Base-by-base conservation (phyloP, 768 basidiomycete species). In the Auricularia sp. region DNA sequence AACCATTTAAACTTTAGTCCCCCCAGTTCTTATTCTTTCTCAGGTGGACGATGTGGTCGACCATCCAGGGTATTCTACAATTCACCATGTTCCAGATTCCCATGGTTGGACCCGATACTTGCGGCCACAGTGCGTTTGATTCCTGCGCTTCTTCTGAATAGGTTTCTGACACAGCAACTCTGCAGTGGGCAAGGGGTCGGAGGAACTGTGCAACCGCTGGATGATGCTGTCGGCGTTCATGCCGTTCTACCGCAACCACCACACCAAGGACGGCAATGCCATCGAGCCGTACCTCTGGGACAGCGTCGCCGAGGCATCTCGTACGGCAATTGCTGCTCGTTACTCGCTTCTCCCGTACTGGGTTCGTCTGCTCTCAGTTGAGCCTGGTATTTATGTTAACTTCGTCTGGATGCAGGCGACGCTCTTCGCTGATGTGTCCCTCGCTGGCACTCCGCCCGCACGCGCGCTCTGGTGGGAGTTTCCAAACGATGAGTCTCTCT, bases 321-420 rank as follows among this genome's bases (percentile, higher is more conserved):
- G 70, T 44, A 73, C 68, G 18, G 74, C 71, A 2, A 70, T 76
- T 65, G 61, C 63, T 5, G 69, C 71, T 1, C 65, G 74, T 34
- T 76, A 76, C 68, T 36, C 66, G 18, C 66, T 76, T 37, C 62
- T 75, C n/a, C 73, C 72, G 1, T 74, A 74, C 67, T 75, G 47
- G 34, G 47, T 42, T 14, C 39, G 39, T 42, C 39, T 42, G 39
- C 45, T 35, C 13, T 63, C 44, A 36, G 37, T 64, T 6, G 65
- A 37, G 62, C 86, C 85, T 42, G 39, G 13, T 42, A 7, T 42
- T 14, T 76, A 88, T 3, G 68, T 89, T 58, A 87, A 89, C 29
- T 0, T 29, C 29, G 29, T 70, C 88, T 89, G 73, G 39, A 7
- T 7, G 39, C 54, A 33, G 47, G 54, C 63, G 54, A 33, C 29